These are phyloP conservation scores for Diospyros kaki DNA, from an alignment of 148 eudicot genomes.

Conservation along the genomic window DNA sequence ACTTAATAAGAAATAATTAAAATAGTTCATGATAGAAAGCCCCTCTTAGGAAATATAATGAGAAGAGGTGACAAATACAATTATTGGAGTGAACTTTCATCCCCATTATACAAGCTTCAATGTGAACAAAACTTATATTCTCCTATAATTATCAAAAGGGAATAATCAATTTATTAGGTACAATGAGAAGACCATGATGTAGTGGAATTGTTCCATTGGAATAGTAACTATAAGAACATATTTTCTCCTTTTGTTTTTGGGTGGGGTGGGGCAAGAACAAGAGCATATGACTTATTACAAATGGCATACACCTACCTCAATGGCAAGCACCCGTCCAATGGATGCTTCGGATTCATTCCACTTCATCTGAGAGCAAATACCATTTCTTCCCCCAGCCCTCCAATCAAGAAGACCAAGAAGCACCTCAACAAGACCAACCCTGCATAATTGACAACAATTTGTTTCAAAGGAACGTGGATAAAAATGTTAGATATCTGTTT, in stretches of 20 bases:
- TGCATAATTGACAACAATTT: constrained; percentile 23
- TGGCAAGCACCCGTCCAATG: constrained; percentile 92
- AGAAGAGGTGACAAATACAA: not conserved
- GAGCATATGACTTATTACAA: not conserved
- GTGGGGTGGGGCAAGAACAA: too few relatives aligned
- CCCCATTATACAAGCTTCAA: not conserved
- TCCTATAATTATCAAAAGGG: too few relatives aligned
- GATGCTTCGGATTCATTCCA: constrained; percentile 99
- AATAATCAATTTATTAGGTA: not conserved
- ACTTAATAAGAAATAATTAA: not conserved
- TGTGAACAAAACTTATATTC: not conserved
- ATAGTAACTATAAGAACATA: too few relatives aligned
- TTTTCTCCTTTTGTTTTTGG: too few relatives aligned
- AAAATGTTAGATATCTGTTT: not conserved
- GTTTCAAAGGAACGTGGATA: not conserved
- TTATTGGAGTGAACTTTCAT: not conserved
- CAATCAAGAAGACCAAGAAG: constrained; percentile 99
- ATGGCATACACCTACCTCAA: constrained; percentile 60
- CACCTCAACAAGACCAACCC: constrained; percentile 97
- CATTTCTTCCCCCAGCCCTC: constrained; percentile 96
- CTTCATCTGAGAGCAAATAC: constrained; percentile 93
- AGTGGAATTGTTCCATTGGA: too few relatives aligned
- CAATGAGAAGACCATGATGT: not conserved
- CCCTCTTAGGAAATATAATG: not conserved
- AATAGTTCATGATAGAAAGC: not conserved